These are phyloP conservation scores for Artemisia annua DNA, from an alignment of 129 eudicot species.

Conservation along the genomic window DNA sequence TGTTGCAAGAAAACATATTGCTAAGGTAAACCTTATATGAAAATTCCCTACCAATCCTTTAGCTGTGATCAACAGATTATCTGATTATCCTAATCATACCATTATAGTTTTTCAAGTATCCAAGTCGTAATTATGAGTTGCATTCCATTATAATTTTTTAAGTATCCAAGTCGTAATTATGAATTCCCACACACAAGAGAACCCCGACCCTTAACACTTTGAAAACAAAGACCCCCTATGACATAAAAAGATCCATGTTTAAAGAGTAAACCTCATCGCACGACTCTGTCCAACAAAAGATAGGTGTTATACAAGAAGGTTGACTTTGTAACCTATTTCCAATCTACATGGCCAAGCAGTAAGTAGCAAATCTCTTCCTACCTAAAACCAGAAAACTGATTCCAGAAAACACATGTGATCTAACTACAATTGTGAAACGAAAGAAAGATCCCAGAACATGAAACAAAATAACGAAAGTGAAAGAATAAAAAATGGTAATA, in stretches of 20 bases:
- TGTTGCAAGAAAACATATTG: neutral
- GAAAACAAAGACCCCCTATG: neutral
- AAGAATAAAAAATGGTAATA: too few relatives aligned
- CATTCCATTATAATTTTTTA: too few relatives aligned
- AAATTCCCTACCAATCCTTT: neutral
- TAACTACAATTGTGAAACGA: too few relatives aligned
- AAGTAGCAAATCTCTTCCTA: too few relatives aligned
- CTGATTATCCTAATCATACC: neutral
- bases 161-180: neutral
- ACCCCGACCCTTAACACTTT: constrained; percentile 3
- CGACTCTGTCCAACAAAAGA: constrained; percentile 1
- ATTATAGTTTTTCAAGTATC: too few relatives aligned
- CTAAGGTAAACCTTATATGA: neutral
- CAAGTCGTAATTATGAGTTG: too few relatives aligned
- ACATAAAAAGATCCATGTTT: constrained; percentile 10
- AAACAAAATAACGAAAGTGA: too few relatives aligned
- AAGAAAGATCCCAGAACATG: too few relatives aligned
- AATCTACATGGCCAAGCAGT: constrained; percentile 1
- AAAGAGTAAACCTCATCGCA: neutral
- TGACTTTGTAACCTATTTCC: constrained; percentile 17
- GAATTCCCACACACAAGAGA: neutral
- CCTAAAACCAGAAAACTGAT: neutral
- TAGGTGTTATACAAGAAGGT: too few relatives aligned
- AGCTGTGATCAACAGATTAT: neutral
- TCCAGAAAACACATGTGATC: too few relatives aligned